phyloP scores from a whole-genome alignment of 2,329 filamentous ascomycete genomes.

The Fusarium compactum region DNA sequence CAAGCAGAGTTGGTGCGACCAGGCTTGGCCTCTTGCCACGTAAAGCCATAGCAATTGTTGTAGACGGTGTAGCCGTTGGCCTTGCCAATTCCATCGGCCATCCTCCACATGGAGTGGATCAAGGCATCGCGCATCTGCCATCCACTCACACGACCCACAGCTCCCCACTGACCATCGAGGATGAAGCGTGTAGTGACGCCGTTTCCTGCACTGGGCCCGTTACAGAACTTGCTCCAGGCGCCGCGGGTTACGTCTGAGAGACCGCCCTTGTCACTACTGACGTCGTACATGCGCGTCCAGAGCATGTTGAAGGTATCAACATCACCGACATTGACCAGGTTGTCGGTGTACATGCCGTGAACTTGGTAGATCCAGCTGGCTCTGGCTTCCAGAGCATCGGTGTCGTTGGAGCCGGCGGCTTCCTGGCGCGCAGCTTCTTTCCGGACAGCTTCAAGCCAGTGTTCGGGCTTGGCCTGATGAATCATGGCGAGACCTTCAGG shows the following conservation, averaged over 20 bases:
- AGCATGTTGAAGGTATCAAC: constrained; percentile 9
- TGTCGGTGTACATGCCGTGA: constrained; percentile 13
- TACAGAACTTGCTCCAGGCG: constrained; percentile 15
- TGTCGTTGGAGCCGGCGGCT: not conserved
- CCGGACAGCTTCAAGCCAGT: constrained; percentile 2
- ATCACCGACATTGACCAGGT: constrained; percentile 9
- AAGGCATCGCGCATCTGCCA: constrained; percentile 12
- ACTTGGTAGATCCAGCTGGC: constrained; percentile 1
- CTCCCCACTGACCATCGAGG: constrained; percentile 16
- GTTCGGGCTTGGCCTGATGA: not conserved
- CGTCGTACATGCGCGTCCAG: constrained; percentile 11
- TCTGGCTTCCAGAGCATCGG: not conserved
- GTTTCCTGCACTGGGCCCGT: not conserved
- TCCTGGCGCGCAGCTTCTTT: constrained; percentile 10
- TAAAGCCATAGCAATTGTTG: constrained; percentile 2
- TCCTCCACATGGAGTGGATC: constrained; percentile 5
- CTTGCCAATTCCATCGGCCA: not conserved
- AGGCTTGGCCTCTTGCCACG: constrained; percentile 1
- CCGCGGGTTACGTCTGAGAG: not conserved
- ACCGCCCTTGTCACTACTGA: not conserved
- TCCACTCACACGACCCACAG: not conserved
- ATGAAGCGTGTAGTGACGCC: not conserved
- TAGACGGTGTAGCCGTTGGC: constrained; percentile 3
- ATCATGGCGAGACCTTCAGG: not conserved
- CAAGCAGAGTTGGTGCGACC: not conserved